These are phyloP conservation scores for Tylopilus cervinicoccineus DNA, from an alignment of 768 basidiomycete genomes.

Conservation along the genomic window DNA sequence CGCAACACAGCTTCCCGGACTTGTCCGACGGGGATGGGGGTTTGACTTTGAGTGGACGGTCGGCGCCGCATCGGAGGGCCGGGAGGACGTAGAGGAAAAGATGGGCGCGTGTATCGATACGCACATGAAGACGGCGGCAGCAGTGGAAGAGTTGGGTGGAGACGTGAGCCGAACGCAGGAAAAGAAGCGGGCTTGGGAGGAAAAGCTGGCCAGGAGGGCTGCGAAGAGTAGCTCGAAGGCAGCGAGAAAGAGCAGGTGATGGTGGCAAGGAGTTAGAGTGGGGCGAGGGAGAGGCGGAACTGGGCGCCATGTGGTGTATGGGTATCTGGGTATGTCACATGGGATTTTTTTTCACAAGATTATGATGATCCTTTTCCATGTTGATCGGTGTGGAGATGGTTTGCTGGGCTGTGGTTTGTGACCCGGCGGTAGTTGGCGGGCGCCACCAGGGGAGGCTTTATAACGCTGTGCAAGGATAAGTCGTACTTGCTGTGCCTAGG, in stretches of 20 bases:
- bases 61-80: constrained; percentile 7
- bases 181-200: constrained; percentile 51
- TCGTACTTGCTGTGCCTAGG: background rate
- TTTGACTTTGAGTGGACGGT: constrained; percentile 77
- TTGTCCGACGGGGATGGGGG: constrained; percentile 66
- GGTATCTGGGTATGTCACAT: constrained; percentile 10
- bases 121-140: constrained; percentile 40
- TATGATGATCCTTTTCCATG: background rate
- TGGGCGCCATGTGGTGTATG: background rate
- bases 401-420: background rate
- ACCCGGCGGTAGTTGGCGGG: no score
- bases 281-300: background rate
- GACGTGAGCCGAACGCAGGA: constrained; percentile 68
- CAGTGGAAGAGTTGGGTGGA: constrained; percentile 51
- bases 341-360: constrained; percentile 4
- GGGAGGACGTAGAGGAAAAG: constrained; percentile 46
- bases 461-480: background rate
- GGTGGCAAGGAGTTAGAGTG: background rate
- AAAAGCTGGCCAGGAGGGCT: constrained; percentile 37
- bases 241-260: constrained; percentile 20
- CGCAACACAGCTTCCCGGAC: background rate
- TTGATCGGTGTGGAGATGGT: background rate
- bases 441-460: background rate
- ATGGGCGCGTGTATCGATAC: constrained; percentile 71
- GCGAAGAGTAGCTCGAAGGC: constrained; percentile 30